Conservation (phyloP, 2,329 filamentous ascomycete genomes). For the Fusarium equiseti region DNA sequence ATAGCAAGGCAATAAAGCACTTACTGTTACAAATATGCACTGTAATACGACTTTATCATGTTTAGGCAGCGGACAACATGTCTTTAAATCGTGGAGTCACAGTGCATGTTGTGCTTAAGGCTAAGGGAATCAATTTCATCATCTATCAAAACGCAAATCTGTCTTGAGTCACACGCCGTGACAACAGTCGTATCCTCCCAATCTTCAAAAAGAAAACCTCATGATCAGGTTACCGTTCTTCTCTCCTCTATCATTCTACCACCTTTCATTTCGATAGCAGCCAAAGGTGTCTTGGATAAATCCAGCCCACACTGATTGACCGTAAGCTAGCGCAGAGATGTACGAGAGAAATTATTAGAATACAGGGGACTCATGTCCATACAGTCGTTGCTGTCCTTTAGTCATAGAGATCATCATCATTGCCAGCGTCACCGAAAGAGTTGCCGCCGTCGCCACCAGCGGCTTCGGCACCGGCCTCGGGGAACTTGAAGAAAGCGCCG, state of each 20-base stretch:
- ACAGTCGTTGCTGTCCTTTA: conserved; percentile 61
- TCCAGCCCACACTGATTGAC: conserved; percentile 33
- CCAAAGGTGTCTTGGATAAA: conserved; percentile 45
- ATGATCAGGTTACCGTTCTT: conserved; percentile 32
- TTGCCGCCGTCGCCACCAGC: conserved; percentile 67
- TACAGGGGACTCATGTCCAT: conserved; percentile 55
- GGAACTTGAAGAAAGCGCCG: conserved; percentile 99
- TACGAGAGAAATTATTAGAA: conserved; percentile 60
- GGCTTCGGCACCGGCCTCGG: conserved; percentile 75
- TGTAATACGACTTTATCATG: neutral
- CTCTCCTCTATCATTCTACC: conserved; percentile 51
- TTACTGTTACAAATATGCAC: neutral
- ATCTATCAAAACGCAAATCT: conserved; percentile 49
- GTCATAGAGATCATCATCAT: conserved; percentile 97
- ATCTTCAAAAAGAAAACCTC: conserved; percentile 26
- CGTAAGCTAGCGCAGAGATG: conserved; percentile 51
- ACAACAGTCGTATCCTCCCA: conserved; percentile 23
- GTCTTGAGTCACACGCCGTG: conserved; percentile 31
- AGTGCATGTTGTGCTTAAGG: conserved; percentile 6
- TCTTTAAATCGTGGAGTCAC: neutral
- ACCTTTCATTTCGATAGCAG: conserved; percentile 52
- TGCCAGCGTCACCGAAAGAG: conserved; percentile 85
- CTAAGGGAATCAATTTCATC: conserved; percentile 50
- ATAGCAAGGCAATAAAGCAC: neutral
- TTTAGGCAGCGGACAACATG: too few relatives aligned